These are phyloP conservation scores for Alternaria solani DNA, from an alignment of 2,329 filamentous ascomycete species.

Conservation along the genomic window DNA sequence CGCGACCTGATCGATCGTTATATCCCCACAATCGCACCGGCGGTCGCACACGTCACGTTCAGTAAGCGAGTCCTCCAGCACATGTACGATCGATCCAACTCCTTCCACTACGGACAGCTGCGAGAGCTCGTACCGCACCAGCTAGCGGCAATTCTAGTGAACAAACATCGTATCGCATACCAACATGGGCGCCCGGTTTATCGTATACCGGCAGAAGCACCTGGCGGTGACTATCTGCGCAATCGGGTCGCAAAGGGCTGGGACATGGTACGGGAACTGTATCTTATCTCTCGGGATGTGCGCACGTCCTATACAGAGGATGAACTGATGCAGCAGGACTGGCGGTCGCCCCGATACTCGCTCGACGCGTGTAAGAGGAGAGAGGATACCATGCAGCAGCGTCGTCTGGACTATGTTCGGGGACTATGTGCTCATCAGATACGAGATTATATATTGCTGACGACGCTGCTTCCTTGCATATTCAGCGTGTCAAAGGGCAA, in stretches of 20 bases:
- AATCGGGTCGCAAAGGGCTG: slow-evolving; percentile 40
- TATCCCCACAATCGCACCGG: slow-evolving; percentile 37
- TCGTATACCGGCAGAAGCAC: slow-evolving; percentile 23
- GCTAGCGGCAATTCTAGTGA: slow-evolving; percentile 41
- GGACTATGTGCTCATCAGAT: slow-evolving; percentile 26
- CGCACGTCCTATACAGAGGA: slow-evolving; percentile 20
- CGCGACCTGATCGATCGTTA: slow-evolving; percentile 37
- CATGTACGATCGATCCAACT: not conserved
- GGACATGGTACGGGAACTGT: slow-evolving; percentile 35
- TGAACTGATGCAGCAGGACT: not conserved
- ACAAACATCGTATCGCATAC: slow-evolving; percentile 33
- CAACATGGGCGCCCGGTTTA: slow-evolving; percentile 5
- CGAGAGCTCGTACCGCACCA: slow-evolving; percentile 39
- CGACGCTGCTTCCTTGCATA: slow-evolving; percentile 38
- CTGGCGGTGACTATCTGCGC: slow-evolving; percentile 39
- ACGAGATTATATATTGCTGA: slow-evolving; percentile 43
- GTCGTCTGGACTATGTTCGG: slow-evolving; percentile 32
- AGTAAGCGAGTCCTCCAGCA: slow-evolving; percentile 29
- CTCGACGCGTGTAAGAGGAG: slow-evolving; percentile 24
- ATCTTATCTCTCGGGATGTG: slow-evolving; percentile 35
- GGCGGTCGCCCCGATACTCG: slow-evolving; percentile 27
- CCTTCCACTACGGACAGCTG: slow-evolving; percentile 7
- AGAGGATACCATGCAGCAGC: slow-evolving; percentile 31
- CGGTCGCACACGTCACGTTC: slow-evolving; percentile 39
- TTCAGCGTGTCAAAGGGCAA: slow-evolving; percentile 40